Base-by-base conservation (phyloP, 495 filamentous ascomycete species). In the Trichodelitschia bisporula region DNA sequence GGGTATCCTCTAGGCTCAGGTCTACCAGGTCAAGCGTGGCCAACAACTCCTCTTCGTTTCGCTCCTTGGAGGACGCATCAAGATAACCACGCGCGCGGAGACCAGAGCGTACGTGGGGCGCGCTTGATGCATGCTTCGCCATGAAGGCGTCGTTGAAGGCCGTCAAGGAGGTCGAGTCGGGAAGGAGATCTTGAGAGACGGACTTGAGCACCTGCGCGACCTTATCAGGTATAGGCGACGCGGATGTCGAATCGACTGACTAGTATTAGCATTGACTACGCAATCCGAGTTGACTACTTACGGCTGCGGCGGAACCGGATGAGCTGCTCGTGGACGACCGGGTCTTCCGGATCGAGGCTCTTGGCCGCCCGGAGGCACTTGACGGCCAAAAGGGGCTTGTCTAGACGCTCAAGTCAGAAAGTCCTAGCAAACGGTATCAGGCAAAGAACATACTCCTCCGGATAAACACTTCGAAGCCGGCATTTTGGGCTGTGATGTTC, bases 401-500 rank as follows among this genome's bases (percentile, higher is more conserved):
- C 80, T 93, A 39, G 23, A 8, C 11, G 10, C 16, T 31, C 57
- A 44, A 54, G 53, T 42, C 18, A 44, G 35, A 28, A 27, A 11
- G 11, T 3, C 15, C 21, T 6, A 2, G 18, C 23, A 29, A n/a
- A 2, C 19, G 46, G 36, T 42, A 34, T 37, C 19, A 9, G 31
- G 18, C 4, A 15, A n/a, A n/a, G 15, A 23, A 68, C 67, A 61
- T 63, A 77, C 73, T 63, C 47, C 64, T 61, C 47, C 84, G 57
- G 11, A 86, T 54, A 43, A 73, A 77, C 15, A 99, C 77, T 55
- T 95, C 82, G 37, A 92, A 93, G 0, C 78, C 86, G 21, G 72
- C 66, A 35, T 68, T 59, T 50, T 99, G 86, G 12, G 61, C 69
- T 34, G 84, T 69, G 23, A 92, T 65, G 42, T 69, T 74, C 53